A percentile compares a stretch with the other conserved stretches of the same genome.
Conservation (phyloP, 371 early-diverging fungal species). For the Syncephalastrum monosporum region DNA sequence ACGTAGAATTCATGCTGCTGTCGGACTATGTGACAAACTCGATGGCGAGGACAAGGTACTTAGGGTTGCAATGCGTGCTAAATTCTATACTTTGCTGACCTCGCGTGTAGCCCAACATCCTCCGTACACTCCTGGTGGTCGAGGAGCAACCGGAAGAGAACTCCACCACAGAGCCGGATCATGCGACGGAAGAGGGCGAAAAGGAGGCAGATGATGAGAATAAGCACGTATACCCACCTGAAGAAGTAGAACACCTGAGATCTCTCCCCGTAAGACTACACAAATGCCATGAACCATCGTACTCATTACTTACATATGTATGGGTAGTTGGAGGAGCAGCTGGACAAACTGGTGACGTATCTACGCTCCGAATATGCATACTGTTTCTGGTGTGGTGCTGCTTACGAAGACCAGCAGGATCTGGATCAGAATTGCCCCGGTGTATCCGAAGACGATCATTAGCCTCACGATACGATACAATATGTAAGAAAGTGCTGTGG, state of each 20-base stretch:
- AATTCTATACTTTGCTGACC: too few relatives aligned
- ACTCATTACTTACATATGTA: not conserved
- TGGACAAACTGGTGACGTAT: constrained; percentile 43
- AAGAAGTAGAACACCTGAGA: constrained; percentile 28
- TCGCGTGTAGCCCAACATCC: constrained; percentile 12
- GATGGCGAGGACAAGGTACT: constrained; percentile 18
- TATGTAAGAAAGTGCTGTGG: too few relatives aligned
- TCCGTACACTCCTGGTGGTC: constrained; percentile 8
- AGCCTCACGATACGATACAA: constrained; percentile 7
- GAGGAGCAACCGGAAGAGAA: constrained; percentile 12
- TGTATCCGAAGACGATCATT: constrained; percentile 57
- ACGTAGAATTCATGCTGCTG: constrained; percentile 35
- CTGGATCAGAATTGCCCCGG: constrained; percentile 61
- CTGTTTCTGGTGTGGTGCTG: constrained; percentile 69
- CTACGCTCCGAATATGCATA: constrained; percentile 54
- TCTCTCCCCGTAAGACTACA: constrained; percentile 17
- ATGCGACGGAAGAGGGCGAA: constrained; percentile 6
- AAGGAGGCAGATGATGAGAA: constrained; percentile 13
- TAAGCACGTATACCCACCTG: constrained; percentile 22
- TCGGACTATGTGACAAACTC: constrained; percentile 36
- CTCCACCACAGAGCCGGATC: constrained; percentile 8
- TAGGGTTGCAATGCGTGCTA: not conserved
- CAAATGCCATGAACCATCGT: not conserved
- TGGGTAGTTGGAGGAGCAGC: constrained; percentile 30
- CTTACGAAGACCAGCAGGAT: constrained; percentile 51